These are phyloP conservation scores for Mucor velutinosus DNA, from an alignment of 371 early-diverging fungal genomes.

Conservation along the genomic window DNA sequence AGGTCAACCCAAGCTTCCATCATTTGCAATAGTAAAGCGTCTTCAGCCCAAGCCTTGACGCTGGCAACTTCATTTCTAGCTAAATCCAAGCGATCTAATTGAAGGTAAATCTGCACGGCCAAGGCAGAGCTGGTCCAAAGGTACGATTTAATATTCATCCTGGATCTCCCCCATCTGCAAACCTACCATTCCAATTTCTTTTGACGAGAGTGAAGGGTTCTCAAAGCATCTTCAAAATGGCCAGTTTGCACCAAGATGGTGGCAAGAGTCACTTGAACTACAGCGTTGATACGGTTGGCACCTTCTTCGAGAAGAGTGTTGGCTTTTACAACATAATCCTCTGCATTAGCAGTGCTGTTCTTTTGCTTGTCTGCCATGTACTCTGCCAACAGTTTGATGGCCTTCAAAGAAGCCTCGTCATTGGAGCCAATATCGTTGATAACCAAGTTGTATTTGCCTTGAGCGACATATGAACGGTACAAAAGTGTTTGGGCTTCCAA, in stretches of 20 bases:
- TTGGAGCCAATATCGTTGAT: slow-evolving; percentile 55
- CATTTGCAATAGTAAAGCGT: slow-evolving; percentile 88
- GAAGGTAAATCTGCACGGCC: slow-evolving; percentile 78
- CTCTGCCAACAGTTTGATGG: slow-evolving; percentile 58
- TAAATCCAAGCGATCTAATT: slow-evolving; percentile 83
- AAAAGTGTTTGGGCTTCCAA: slow-evolving; percentile 59
- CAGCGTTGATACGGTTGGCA: slow-evolving; percentile 41
- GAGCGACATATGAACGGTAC: slow-evolving; percentile 72
- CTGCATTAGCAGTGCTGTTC: slow-evolving; percentile 13
- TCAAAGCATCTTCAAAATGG: slow-evolving; percentile 59
- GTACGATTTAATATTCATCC: not conserved
- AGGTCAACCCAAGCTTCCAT: slow-evolving; percentile 92
- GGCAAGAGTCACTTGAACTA: slow-evolving; percentile 51
- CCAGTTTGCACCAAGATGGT: slow-evolving; percentile 50
- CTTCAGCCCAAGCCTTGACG: slow-evolving; percentile 86
- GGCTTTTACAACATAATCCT: slow-evolving; percentile 40
- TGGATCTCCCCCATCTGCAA: not conserved
- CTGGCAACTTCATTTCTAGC: slow-evolving; percentile 80
- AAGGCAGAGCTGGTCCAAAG: slow-evolving; percentile 63
- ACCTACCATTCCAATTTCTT: slow-evolving; percentile 81
- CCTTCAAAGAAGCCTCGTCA: slow-evolving; percentile 51
- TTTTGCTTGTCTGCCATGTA: slow-evolving; percentile 51
- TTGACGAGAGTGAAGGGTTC: slow-evolving; percentile 64
- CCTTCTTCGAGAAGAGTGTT: slow-evolving; percentile 49
- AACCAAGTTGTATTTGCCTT: slow-evolving; percentile 64